These are phyloP conservation scores for Penicillium sp. DNA, from an alignment of 2,329 filamentous ascomycete species.

Conservation along the genomic window DNA sequence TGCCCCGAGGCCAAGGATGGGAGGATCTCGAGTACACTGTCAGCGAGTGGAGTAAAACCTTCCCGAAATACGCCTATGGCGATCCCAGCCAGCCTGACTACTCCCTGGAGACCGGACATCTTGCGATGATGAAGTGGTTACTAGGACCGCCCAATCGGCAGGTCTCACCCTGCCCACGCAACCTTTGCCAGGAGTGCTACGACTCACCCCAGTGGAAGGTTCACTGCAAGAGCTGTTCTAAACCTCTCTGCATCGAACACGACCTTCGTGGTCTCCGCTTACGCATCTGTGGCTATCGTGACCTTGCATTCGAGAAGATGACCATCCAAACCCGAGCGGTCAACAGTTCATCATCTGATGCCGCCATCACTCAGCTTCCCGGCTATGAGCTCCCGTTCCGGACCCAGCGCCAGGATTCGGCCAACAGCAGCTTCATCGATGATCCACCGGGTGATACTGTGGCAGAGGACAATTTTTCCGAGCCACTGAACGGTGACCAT, in stretches of 20 bases:
- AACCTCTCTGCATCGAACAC: constrained; percentile 58
- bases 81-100: constrained; percentile 41
- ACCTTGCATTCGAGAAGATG: constrained; percentile 52
- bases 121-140: constrained; percentile 47
- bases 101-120: constrained; percentile 39
- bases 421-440: constrained; percentile 37
- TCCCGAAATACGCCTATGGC: constrained; percentile 41
- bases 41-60: constrained; percentile 42
- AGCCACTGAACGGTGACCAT: constrained; percentile 20
- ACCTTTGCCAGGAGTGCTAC: constrained; percentile 58
- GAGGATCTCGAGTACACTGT: constrained; percentile 54
- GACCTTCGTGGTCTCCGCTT: constrained; percentile 57
- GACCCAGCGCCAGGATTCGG: constrained; percentile 31
- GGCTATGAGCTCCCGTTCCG: constrained; percentile 32
- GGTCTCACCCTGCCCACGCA: constrained; percentile 53
- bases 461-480: constrained; percentile 22
- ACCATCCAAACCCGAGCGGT: constrained; percentile 34
- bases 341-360: constrained; percentile 15
- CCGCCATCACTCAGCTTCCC: constrained; percentile 13
- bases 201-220: constrained; percentile 59
- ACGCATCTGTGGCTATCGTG: constrained; percentile 57
- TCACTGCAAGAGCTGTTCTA: constrained; percentile 57
- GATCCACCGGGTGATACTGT: constrained; percentile 30
- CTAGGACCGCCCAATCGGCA: constrained; percentile 48
- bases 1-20: constrained; percentile 55